Evolutionary conservation across 768 basidiomycete species (phyloP).

Genomic region (Pleurotus giganteus): DNA sequence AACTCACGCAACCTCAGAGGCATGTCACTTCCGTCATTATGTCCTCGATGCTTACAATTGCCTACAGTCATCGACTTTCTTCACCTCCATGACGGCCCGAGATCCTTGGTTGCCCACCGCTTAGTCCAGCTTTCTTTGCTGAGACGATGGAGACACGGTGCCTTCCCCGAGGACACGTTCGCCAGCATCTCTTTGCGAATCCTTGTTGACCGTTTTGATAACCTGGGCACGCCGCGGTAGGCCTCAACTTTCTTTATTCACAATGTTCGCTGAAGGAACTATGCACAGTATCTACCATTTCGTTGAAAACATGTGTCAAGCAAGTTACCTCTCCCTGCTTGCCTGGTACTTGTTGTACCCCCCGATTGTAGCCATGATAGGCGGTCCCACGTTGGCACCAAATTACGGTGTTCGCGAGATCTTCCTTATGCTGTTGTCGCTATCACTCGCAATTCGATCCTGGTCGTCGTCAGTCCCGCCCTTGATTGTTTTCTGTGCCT

Average conservation of each 20-base stretch:
- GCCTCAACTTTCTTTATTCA: conserved; percentile 9
- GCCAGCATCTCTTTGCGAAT: conserved; percentile 8
- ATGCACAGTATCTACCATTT: conserved; percentile 39
- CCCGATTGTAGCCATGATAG: conserved; percentile 27
- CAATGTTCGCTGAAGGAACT: neutral
- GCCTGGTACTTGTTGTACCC: conserved; percentile 40
- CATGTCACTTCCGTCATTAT: neutral
- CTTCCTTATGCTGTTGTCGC: conserved; percentile 35
- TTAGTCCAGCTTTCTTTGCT: conserved; percentile 36
- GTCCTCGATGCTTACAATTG: conserved; percentile 1
- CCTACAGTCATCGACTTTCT: conserved; percentile 43
- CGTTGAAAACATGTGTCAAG: conserved; percentile 36
- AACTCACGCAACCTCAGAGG: neutral
- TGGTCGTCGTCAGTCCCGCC: conserved; percentile 34
- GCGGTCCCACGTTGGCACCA: conserved; percentile 5
- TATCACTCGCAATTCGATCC: conserved; percentile 31
- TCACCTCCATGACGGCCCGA: conserved; percentile 26
- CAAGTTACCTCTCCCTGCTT: conserved; percentile 40
- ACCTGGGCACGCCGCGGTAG: conserved; percentile 46
- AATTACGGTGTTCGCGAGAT: conserved; percentile 31
- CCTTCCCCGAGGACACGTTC: neutral
- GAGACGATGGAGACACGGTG: conserved; percentile 38
- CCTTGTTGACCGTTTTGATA: conserved; percentile 29
- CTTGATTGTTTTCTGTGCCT: conserved; percentile 36
- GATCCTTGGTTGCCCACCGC: conserved; percentile 36